Percentiles rank a stretch among this genome's conserved stretches.
Conservation (phyloP, 257 asterid genomes). For the Schizonepeta tenuifolia region DNA sequence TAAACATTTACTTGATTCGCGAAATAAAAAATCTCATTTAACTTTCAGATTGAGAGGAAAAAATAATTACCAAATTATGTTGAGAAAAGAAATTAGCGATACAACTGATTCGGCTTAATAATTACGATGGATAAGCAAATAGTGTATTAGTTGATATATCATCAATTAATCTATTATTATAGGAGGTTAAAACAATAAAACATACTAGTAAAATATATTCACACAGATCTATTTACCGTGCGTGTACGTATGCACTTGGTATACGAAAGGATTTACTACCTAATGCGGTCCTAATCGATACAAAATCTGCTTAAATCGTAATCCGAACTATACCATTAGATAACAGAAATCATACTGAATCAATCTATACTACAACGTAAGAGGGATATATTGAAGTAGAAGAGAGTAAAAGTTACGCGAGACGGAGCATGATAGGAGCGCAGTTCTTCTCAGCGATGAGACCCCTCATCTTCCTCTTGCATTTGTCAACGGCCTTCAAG, state of each 20-base stretch:
- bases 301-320: not conserved
- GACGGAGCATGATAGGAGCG: slow-evolving; percentile 90
- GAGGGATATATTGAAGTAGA: not conserved
- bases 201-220: not conserved
- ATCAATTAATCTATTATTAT: not conserved
- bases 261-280: not conserved
- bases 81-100: not conserved
- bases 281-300: not conserved
- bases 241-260: too few species aligned
- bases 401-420: slow-evolving; percentile 56
- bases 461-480: slow-evolving; percentile 85
- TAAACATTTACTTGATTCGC: not conserved
- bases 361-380: not conserved
- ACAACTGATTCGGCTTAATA: not conserved
- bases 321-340: not conserved
- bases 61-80: too few species aligned
- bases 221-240: not conserved
- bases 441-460: slow-evolving; percentile 87
- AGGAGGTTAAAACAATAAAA: not conserved
- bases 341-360: not conserved
- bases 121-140: not conserved
- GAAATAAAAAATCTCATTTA: not conserved
- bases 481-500: slow-evolving; percentile 72
- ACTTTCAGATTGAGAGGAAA: not conserved
- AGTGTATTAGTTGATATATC: not conserved